Conservation (phyloP, 192 early-diverging fungal species). For the Rhizophagus clarus region DNA sequence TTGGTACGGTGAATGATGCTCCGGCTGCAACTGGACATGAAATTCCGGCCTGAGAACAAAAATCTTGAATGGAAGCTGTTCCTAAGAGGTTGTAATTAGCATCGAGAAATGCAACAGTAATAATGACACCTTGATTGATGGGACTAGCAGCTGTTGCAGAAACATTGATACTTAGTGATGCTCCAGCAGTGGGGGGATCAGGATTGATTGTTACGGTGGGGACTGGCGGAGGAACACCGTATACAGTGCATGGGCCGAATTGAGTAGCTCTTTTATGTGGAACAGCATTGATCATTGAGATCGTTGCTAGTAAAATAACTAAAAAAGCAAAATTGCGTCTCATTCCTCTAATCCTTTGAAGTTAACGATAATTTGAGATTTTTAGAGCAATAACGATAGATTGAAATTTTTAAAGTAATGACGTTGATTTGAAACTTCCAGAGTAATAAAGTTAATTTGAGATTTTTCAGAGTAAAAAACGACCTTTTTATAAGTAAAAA, state of each 20-base stretch:
- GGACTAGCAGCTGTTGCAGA: too few species aligned
- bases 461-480: background rate
- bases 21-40: background rate
- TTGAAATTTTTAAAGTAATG: too few species aligned
- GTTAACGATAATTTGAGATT: conserved; percentile 5
- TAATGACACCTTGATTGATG: too few species aligned
- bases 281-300: conserved; percentile 11
- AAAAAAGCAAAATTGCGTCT: background rate
- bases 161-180: too few species aligned
- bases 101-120: too few species aligned
- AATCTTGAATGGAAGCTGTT: background rate
- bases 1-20: background rate
- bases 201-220: background rate
- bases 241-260: background rate
- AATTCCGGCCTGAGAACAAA: too few species aligned
- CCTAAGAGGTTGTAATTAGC: too few species aligned
- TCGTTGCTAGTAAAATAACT: conserved; percentile 18
- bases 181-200: too few species aligned
- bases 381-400: too few species aligned
- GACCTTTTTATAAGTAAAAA: conserved; percentile 6
- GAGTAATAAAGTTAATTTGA: too few species aligned
- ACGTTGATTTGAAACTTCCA: too few species aligned
- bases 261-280: background rate
- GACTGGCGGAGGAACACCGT: background rate
- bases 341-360: conserved; percentile 5